Evolutionary conservation across 23 red algal genomes (phyloP).

Genomic region (Cyanidium caldarium): DNA sequence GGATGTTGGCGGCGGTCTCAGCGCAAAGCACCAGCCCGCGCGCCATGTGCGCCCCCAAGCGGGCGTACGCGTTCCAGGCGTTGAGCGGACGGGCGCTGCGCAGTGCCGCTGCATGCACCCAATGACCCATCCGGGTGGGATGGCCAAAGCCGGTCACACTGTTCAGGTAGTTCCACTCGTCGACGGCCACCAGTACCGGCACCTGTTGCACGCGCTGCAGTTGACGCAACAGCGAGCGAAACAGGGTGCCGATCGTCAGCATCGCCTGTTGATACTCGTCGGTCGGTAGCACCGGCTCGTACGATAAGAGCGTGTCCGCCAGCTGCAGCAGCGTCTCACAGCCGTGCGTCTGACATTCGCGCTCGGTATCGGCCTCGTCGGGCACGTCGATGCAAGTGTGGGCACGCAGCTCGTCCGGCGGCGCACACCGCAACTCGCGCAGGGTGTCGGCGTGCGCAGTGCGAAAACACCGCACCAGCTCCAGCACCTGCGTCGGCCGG

Average conservation of each 20-base stretch:
- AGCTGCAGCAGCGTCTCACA: background rate
- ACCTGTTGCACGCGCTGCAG: background rate
- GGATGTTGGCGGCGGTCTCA: background rate
- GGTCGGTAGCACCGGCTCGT: too few relatives aligned
- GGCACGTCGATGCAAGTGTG: background rate
- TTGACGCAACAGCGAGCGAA: background rate
- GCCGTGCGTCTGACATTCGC: background rate
- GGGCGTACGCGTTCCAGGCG: background rate
- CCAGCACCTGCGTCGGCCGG: background rate
- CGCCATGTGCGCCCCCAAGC: background rate
- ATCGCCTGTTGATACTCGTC: too few relatives aligned
- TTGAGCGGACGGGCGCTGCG: constrained; percentile 5
- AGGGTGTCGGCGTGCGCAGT: background rate
- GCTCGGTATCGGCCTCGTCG: too few relatives aligned
- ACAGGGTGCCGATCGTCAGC: too few relatives aligned
- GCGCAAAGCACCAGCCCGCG: background rate
- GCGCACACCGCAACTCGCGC: background rate
- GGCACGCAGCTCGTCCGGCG: background rate
- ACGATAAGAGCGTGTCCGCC: background rate
- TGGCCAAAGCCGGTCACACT: background rate
- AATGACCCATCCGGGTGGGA: background rate
- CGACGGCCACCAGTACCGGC: background rate
- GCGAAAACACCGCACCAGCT: background rate
- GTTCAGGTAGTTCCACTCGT: background rate
- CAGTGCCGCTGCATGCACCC: background rate